Evolutionary conservation across 495 filamentous ascomycete species (phyloP), one percentile per base, ranked within the genome.

Genomic region (Talaromyces proteolyticus): DNA sequence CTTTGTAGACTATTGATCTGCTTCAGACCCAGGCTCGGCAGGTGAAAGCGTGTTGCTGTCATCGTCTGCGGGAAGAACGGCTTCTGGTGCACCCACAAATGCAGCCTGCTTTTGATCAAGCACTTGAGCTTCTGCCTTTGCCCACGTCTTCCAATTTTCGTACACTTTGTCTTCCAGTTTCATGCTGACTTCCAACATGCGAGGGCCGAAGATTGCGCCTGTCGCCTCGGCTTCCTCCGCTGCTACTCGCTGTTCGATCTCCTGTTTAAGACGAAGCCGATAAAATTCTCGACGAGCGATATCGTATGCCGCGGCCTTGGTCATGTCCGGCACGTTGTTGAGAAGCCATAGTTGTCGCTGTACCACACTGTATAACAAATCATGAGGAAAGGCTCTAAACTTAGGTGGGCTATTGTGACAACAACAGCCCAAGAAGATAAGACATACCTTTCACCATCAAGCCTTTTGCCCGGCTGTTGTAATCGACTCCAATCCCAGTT

Each of bases 201-300:
- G 71, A 62, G 84, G 86, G 58, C 89, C 89, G 56, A 97, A 98
- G 63, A 83, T 84, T 49, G 89, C 93, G 42, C 93, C 93, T 8
- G 83, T 84, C 53, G 83, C 79, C 54, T 86, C 71, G 8, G 93
- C 93, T 68, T 98, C 93, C 69, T 98, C 93, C 19, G 78, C 77
- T 1, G 91, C 89, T 57, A 97, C 81, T 56, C 91, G 80, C 51
- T 82, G 80, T 67, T 93, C 82, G 40, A 93, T 80, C 48, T 96
- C 91, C 59, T 94, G 83, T 54, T 81, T 69, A 50, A 95, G 79
- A 49, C 92, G 84, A 50, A 91, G 64, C 45, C 74, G 72, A 69
- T 97, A 97, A 69, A 98, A 96, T 67, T 98, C 93, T 55, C 82
- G 82, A 24, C 94, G 84, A 17, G 88, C 91, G 41, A 72, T 75